Evolutionary conservation across 306 rosid species (phyloP), one percentile per base, ranked within the genome.

Genomic region (Geum urbanum): DNA sequence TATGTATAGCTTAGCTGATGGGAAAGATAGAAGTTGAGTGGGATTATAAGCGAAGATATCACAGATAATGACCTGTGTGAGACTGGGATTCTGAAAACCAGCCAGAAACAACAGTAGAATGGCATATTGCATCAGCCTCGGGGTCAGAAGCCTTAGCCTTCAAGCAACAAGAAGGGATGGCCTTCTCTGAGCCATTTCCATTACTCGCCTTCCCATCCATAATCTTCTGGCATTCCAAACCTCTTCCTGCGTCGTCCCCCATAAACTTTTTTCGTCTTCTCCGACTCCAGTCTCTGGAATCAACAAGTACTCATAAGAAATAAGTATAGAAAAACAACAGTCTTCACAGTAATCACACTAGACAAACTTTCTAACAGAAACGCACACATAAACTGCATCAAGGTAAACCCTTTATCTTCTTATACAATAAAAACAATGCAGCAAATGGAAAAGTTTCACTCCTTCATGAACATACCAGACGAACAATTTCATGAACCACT

Each of bases 151-250:
- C 86, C 80, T 18, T 77, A 37, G 99, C 97, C 81, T 91, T 95
- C 82, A 91, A 86, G 84, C 99, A 95, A 62, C 99, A 95, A 67
- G 99, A 87, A 72, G 99, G 92, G 58, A 87, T 80, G 61, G 67
- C 82, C 83, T 89, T 83, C 84, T 68, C 77, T 11, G 50, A 54
- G 57, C 81, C 85, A 73, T 83, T 91, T 78, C 76, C 67, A 2
- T 76, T 77, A 87, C 86, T 91, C 97, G 18, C 96, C 99, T 89
- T 91, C 97, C 92, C 99, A 91, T 89, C 96, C 97, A 70, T 94
- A 87, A 77, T 87, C 91, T 83, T 94, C 92, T 69, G 97, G 95
- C 99, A 94, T 87, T 79, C 99, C 95, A 88, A 87, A 91, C 87
- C 94, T 88, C 80, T 91, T 94, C 90, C 97, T 80, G 76, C 89